phyloP scores from a whole-genome alignment of 2,329 filamentous ascomycete genomes.

The Colletotrichum eleusines region DNA sequence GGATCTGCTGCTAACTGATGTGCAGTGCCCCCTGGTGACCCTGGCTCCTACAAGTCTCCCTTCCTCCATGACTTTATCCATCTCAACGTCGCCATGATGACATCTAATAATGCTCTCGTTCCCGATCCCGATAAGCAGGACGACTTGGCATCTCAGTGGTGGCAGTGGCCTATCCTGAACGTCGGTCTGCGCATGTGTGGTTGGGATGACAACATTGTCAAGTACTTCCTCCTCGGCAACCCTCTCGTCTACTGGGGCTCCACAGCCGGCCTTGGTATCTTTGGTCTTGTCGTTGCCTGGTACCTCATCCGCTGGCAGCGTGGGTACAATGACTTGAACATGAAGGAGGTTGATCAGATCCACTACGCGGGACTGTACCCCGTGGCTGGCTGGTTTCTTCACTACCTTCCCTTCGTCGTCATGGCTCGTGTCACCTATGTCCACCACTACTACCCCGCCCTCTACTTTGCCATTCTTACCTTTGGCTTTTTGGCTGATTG shows the following conservation, averaged over 20 bases:
- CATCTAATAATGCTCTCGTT: conserved; percentile 97
- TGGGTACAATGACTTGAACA: conserved; percentile 85
- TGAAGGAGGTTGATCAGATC: conserved; percentile 88
- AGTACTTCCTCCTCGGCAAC: conserved; percentile 98
- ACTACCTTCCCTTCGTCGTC: conserved; percentile 94
- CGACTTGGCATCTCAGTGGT: conserved; percentile 94
- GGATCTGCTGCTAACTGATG: conserved; percentile 49
- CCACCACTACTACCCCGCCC: conserved; percentile 97
- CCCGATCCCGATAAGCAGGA: conserved; percentile 99
- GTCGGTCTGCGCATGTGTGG: conserved; percentile 98
- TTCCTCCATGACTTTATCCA: conserved; percentile 99
- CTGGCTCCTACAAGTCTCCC: conserved; percentile 93
- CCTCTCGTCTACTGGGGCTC: conserved; percentile 96
- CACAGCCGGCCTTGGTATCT: conserved; percentile 80
- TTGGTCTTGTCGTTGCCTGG: conserved; percentile 81
- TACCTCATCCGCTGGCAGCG: conserved; percentile 97
- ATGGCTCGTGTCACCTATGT: conserved; percentile 99
- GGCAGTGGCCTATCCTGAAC: conserved; percentile 97
- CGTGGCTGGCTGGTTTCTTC: conserved; percentile 91
- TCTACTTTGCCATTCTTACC: conserved; percentile 95
- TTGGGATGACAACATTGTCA: conserved; percentile 95
- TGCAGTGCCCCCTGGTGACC: conserved; percentile 86
- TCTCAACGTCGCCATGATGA: conserved; percentile 99
- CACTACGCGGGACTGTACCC: conserved; percentile 95
- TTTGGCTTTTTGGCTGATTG: conserved; percentile 92